Evolutionary conservation across 2,329 filamentous ascomycete species (phyloP), one percentile per base, ranked within the genome.

Genomic region (Colletotrichum sp.): DNA sequence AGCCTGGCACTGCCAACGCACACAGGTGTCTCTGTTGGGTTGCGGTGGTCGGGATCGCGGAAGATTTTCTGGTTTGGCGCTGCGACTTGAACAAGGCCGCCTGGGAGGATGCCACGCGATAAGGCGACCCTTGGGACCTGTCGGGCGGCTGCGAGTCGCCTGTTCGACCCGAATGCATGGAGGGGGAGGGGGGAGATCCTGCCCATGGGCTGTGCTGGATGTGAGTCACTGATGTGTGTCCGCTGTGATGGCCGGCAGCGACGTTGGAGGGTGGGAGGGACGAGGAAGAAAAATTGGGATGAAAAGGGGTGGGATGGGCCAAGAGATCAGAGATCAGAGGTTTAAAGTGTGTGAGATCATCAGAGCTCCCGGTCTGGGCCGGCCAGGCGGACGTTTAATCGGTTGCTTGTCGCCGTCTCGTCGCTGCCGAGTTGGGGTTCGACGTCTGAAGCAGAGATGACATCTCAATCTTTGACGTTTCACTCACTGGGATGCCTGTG

Each of bases 61-160:
- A 64, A 64, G 55, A 68, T 68, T 68, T 68, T 68, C 44, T 65
- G 52, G 22, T 64, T 55, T 64, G 59, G 39, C 25, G 25, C 59
- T 71, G 59, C 60, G 34, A 34, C 27, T 32, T 32, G 19, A 63
- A 61, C 52, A 48, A 63, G 68, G 68, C 44, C 39, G 68, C 44
- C 39, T 71, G 44, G 74, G 66, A 70, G 63, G 36, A 66, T 75
- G 74, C 74, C 74, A 76, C 74, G 74, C 74, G 66, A 76, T 71
- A 76, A 75, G 74, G 61, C 44, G 64, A 34, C 61, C 69, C 66
- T 55, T 71, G 71, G 65, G 71, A 65, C 57, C 63, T 32, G 5
- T 63, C 3, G 57, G 61, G 25, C 27, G 52, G 68, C 39, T 27
- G 65, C 70, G 70, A 74, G 64, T 74, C 70, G 74, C 65, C 64